Conservation (phyloP, 306 rosid genomes). For the Morella rubra region DNA sequence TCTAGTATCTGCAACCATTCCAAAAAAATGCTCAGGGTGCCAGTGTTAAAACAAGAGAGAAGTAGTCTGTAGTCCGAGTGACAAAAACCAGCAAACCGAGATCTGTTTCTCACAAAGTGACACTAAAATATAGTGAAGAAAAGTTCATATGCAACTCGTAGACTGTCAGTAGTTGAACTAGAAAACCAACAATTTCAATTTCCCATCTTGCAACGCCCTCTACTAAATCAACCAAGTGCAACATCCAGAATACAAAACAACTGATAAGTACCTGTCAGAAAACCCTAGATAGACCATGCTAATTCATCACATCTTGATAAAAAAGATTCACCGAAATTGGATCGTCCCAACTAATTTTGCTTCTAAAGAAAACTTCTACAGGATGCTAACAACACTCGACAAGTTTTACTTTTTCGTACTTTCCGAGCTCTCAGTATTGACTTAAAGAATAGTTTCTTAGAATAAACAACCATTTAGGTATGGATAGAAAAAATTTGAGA, state of each 20-base stretch:
- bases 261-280: too few species aligned
- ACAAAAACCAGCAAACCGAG: neutral
- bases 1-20: neutral
- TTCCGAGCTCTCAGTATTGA: neutral
- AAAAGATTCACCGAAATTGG: too few species aligned
- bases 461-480: neutral
- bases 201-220: neutral
- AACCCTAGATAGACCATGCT: too few species aligned
- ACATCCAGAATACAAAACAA: neutral
- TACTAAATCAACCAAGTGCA: neutral
- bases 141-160: neutral
- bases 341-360: too few species aligned
- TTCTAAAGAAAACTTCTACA: too few species aligned
- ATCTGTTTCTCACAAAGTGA: neutral
- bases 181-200: neutral
- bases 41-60: neutral
- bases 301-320: too few species aligned
- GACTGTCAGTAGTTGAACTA: neutral
- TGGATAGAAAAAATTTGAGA: neutral
- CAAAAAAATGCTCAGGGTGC: neutral
- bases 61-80: neutral
- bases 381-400: too few species aligned
- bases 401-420: too few species aligned
- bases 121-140: neutral
- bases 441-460: neutral